Conservation (phyloP, 1,284 basidiomycete genomes). For the Melampsora larici-populina region DNA sequence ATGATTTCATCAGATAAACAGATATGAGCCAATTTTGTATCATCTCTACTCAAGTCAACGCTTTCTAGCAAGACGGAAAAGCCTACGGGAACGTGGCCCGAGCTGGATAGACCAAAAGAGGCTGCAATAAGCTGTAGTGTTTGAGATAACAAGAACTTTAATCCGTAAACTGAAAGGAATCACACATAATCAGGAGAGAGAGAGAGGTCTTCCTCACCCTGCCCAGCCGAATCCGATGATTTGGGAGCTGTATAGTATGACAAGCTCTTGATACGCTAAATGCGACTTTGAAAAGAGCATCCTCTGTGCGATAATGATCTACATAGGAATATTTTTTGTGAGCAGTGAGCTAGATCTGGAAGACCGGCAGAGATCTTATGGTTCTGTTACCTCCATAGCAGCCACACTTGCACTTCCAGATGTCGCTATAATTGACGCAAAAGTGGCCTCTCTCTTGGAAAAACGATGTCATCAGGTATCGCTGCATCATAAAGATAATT, state of each 20-base stretch:
- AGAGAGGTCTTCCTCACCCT: background rate
- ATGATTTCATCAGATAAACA: background rate
- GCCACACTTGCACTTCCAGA: constrained; percentile 21
- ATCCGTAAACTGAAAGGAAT: background rate
- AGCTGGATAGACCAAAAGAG: constrained; percentile 32
- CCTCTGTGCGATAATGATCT: constrained; percentile 31
- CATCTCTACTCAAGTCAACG: too few species aligned
- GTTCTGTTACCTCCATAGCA: constrained; percentile 16
- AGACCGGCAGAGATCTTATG: background rate
- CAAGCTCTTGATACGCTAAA: background rate
- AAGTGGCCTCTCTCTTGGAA: constrained; percentile 38
- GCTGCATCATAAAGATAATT: too few species aligned
- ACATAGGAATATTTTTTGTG: background rate
- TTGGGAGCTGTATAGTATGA: constrained; percentile 28
- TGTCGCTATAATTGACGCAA: constrained; percentile 32
- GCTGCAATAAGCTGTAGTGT: constrained; percentile 24
- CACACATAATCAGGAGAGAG: background rate
- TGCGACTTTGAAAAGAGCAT: constrained; percentile 23
- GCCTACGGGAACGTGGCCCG: constrained; percentile 24
- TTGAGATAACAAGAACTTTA: background rate
- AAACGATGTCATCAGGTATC: background rate
- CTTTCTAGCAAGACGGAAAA: background rate
- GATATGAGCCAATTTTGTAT: background rate
- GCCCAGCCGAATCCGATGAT: constrained; percentile 42
- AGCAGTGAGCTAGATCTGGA: background rate